phyloP scores from a whole-genome alignment of 306 rosid genomes.

The Corylus heterophylla region DNA sequence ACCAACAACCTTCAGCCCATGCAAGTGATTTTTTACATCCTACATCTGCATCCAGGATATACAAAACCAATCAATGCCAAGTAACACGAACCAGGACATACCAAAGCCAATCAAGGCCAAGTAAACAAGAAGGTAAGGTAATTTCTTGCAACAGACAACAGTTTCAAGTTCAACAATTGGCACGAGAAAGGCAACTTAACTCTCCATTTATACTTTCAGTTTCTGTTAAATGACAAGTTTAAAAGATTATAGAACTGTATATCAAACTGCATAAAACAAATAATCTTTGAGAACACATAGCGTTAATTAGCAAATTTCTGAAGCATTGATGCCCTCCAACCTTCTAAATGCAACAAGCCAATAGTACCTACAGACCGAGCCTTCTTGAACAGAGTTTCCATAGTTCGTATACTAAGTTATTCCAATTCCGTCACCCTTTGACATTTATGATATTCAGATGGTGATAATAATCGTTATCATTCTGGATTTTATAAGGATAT shows the following conservation, averaged over 20 bases:
- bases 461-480: too few relatives aligned
- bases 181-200: neutral
- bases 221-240: neutral
- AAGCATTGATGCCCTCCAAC: neutral
- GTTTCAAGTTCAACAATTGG: neutral
- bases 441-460: neutral
- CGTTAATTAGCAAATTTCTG: neutral
- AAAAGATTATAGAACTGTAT: neutral
- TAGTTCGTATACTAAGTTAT: neutral
- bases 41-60: conserved; percentile 10
- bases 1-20: neutral
- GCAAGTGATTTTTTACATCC: neutral
- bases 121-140: neutral
- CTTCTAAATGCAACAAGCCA: neutral
- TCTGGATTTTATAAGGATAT: too few relatives aligned
- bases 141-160: neutral
- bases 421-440: neutral
- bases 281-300: neutral
- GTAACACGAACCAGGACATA: neutral
- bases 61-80: neutral
- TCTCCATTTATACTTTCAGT: neutral
- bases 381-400: neutral
- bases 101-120: neutral
- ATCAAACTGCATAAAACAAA: neutral
- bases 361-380: neutral